Evolutionary conservation across 2,329 filamentous ascomycete genomes (phyloP), one percentile per base, ranked within the genome.

Genomic region (Cladophialophora immunda): DNA sequence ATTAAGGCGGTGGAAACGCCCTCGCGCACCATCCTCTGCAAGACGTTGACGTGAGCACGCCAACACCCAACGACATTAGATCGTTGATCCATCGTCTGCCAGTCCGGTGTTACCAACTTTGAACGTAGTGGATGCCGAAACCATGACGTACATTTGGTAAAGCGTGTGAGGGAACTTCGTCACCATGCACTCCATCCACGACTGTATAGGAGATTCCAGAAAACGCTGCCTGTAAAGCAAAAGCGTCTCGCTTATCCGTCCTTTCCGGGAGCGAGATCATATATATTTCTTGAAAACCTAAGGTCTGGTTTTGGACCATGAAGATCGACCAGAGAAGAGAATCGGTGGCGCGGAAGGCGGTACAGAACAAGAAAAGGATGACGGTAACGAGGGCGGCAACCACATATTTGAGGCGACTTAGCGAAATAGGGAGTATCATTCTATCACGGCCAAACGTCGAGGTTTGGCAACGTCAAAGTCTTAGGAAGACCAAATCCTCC

Each of bases 1-100:
- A 87, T 83, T 1, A 87, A 75, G 0, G 83, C 84, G 1, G 81
- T 83, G 0, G 78, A 75, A 2, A 85, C 70, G 45, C 81, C 79
- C 9, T 80, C 74, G n/a, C 80, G 76, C 11, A 86, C 78, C 11
- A 87, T 76, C 27, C 78, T 72, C 59, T 69, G 69, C 19, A 79
- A 67, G 34, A 76, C 76, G 68, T 81, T 79, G 70, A 80, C 73
- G 61, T 81, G 79, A 9, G 77, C 77, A 41, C 79, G 75, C 79
- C 79, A 81, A 62, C 76, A 72, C 29, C 71, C 73, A 9, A 74
- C 54, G 17, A 54, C 61, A 36, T 58, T 66, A 6, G 53, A 25
- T n/a, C 52, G 58, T 30, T 65, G 59, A 19, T 63, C 53, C 70
- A 70, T 71, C 6, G 58, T 65, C 68, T 70, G 29, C n/a, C 7